Evolutionary conservation across 2,329 filamentous ascomycete species (phyloP), one percentile per base, ranked within the genome.

Genomic region (Colletotrichum navitas): DNA sequence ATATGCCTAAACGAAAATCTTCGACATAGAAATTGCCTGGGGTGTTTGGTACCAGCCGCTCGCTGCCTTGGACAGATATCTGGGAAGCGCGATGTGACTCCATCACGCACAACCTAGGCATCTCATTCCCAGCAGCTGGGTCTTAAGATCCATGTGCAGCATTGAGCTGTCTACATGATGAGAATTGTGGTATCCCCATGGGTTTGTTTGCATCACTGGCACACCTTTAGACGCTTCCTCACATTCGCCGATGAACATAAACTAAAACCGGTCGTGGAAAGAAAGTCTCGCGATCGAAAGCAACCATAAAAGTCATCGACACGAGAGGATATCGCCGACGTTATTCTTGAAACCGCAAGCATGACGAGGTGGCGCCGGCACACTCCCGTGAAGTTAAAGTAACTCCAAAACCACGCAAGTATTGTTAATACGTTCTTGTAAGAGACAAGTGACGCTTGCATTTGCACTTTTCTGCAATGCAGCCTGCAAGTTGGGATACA

Each of bases 71-170:
- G 29, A 63, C 54, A 64, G 34, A 68, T 69, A 66, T 34, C 61
- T 34, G 65, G 64, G 49, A 59, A 69, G 36, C 65, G 59, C 65
- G 68, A 71, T 71, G 65, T 60, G 47, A 71, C 59, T 58, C 21
- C 52, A 63, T 55, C 58, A 59, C 55, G 43, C n/a, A 52, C 65
- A 34, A 7, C 36, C 58, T 49, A 29, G 29, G 32, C 14, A 29
- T 36, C 47, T 16, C 16, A 21, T 47, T 52, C 60, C 34, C n/a
- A 36, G 32, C 34, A 39, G 21, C 32, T 39, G 32, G 43, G 18
- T 18, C 12, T 18, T 14, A 2, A 41, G 10, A 21, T 32, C 58
- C 29, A 36, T 49, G 29, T 29, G 49, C 29, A n/a, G 32, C 29
- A 41, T 51, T 41, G 10, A 14, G n/a, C 26, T 26, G 5, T 32